Evolutionary conservation across 2,329 filamentous ascomycete species (phyloP).

Genomic region (Alternaria tenuissima): DNA sequence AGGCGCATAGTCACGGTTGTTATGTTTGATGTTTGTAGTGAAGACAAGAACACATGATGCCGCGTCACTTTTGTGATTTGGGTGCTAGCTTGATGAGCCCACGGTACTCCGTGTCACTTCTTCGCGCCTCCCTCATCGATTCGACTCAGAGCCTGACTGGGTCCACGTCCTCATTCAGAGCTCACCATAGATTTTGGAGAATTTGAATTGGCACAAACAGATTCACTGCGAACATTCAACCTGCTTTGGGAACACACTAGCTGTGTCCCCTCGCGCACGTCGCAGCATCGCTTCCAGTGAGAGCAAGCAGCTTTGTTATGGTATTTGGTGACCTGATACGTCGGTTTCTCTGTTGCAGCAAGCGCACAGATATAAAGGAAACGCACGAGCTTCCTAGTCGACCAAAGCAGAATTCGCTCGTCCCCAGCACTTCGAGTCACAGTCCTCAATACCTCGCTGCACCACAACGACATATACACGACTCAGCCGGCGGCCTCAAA

Average conservation of each 20-base stretch:
- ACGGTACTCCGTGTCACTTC: slow-evolving; percentile 1
- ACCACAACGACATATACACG: background rate
- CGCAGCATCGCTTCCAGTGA: slow-evolving; percentile 8
- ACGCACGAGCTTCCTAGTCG: slow-evolving; percentile 15
- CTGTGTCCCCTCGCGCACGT: slow-evolving; percentile 2
- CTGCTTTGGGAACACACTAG: slow-evolving; percentile 3
- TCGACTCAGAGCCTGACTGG: background rate
- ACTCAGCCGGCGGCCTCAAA: slow-evolving; percentile 2
- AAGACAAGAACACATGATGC: slow-evolving; percentile 7
- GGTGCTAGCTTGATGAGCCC: slow-evolving; percentile 1
- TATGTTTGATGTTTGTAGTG: background rate
- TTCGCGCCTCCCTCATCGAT: background rate
- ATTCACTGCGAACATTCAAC: slow-evolving; percentile 5
- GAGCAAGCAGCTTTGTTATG: slow-evolving; percentile 12
- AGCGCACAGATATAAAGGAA: slow-evolving; percentile 15
- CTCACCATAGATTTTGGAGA: background rate
- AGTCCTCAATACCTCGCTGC: background rate
- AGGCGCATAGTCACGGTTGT: background rate
- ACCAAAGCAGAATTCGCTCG: slow-evolving; percentile 1
- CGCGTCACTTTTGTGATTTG: slow-evolving; percentile 22
- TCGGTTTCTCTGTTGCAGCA: slow-evolving; percentile 14
- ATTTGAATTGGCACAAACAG: background rate
- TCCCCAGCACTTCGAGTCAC: background rate
- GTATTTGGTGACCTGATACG: slow-evolving; percentile 3
- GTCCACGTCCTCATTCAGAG: background rate